Conservation (phyloP, 495 filamentous ascomycete genomes). For the Immersiella caudata region DNA sequence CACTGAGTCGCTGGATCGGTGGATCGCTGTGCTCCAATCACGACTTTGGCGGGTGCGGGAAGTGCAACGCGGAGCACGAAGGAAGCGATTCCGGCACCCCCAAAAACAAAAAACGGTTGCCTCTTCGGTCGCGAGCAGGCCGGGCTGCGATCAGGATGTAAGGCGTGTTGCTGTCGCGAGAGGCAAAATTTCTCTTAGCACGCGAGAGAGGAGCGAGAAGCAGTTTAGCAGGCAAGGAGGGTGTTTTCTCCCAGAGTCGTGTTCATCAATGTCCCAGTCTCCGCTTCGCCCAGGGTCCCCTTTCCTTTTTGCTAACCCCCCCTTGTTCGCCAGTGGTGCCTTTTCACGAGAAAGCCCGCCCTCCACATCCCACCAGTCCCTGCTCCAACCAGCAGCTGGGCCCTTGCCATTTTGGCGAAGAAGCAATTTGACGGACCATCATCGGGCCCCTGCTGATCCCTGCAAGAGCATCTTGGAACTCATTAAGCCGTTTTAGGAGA, state of each 20-base stretch:
- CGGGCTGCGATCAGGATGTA: constrained; percentile 3
- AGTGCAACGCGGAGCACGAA: constrained; percentile 14
- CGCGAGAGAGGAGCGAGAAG: constrained; percentile 8
- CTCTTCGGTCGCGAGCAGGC: constrained; percentile 13
- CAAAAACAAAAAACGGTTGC: not conserved
- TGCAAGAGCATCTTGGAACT: constrained; percentile 25
- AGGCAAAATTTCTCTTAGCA: constrained; percentile 11
- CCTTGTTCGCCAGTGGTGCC: constrained; percentile 4
- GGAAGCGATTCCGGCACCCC: constrained; percentile 12
- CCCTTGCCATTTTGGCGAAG: constrained; percentile 32
- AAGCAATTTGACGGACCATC: constrained; percentile 42
- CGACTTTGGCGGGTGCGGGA: constrained; percentile 16
- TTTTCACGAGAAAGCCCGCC: constrained; percentile 16
- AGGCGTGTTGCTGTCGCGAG: constrained; percentile 2
- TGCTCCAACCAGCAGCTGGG: constrained; percentile 23
- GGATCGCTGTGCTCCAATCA: constrained; percentile 26
- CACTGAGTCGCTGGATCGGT: constrained; percentile 16
- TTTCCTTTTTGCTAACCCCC: constrained; percentile 13
- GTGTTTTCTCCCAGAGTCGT: constrained; percentile 6
- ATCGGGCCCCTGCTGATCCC: constrained; percentile 39
- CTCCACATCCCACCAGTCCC: constrained; percentile 21
- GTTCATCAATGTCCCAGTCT: not conserved
- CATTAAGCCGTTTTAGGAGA: constrained; percentile 33
- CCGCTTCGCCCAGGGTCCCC: constrained; percentile 2
- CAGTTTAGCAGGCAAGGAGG: constrained; percentile 5